Base-by-base conservation (phyloP, 352 stramenopile genomes). In the Phytophthora pisi region DNA sequence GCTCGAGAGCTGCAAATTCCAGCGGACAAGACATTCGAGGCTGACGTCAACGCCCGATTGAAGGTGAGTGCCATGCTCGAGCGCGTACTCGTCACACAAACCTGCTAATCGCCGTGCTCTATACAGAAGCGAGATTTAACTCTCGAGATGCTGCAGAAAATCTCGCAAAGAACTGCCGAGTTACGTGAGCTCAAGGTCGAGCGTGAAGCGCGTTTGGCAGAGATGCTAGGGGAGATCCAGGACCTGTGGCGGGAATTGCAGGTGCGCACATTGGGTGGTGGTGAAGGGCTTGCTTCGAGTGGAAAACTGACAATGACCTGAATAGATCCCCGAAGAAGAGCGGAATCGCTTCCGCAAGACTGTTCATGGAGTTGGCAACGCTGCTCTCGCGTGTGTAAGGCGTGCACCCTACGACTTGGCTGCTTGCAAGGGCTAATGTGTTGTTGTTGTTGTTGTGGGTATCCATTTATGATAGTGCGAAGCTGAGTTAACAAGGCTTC, bases 191-290 rank as follows among this genome's bases (percentile, higher is more conserved):
- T 74, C 16, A 73, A 78, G 57, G 23, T 62, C 10, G 68, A 73
- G 49, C 42, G 63, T 6, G 61, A 82, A 20, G 24, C 53, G 20
- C 56, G 55, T 38, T 31, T 78, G 34, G 61, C 66, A 16, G 66
- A 78, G 23, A 75, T 72, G 66, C 43, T 75, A 5, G 69, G 61
- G 9, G 59, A 81, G 46, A 83, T 83, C 16, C 57, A 66, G 8
- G 53, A 69, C 13, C 57, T 83, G 4, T 83, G 75, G 75, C 51
- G 53, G 24, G 63, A 75, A 49, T 38, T 83, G 13, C 57, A 76
- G 54, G 75, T 80, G 26, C 9, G 20, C 42, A 8, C 3, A 51
- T 15, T 42, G 6, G 15, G 4, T 9, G 4, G 34, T 40, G 34
- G 15, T 5, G 10, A 11, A 15, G 34, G 34, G 13, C 4, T 40